Percentiles rank a stretch among this genome's conserved stretches.
These are phyloP conservation scores for Geranomyces variabilis DNA, from an alignment of 192 early-diverging fungal genomes.

Conservation along the genomic window DNA sequence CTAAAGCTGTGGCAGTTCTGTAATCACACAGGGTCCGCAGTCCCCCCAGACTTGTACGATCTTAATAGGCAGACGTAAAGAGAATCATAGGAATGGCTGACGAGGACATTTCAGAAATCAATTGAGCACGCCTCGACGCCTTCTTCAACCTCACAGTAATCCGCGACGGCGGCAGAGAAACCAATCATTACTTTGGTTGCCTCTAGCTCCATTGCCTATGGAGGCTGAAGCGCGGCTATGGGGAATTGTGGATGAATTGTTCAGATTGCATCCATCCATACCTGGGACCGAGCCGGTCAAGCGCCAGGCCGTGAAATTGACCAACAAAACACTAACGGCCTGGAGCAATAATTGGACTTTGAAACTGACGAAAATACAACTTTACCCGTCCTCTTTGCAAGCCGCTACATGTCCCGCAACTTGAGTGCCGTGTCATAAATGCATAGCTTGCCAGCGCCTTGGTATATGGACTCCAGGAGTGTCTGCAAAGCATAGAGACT, in stretches of 20 bases:
- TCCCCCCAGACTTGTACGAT: too few relatives aligned
- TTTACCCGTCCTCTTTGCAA: too few relatives aligned
- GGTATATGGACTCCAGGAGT: too few relatives aligned
- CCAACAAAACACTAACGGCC: conserved; percentile 13
- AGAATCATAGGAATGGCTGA: background rate
- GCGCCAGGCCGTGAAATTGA: conserved; percentile 1
- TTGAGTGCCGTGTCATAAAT: too few relatives aligned
- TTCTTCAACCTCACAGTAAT: conserved; percentile 1
- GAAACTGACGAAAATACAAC: too few relatives aligned
- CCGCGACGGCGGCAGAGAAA: conserved; percentile 6
- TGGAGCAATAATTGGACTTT: conserved; percentile 18
- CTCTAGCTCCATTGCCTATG: background rate
- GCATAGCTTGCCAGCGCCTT: too few relatives aligned
- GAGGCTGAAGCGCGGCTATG: background rate
- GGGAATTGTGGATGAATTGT: conserved; percentile 5
- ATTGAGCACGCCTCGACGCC: conserved; percentile 2
- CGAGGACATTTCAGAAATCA: conserved; percentile 8
- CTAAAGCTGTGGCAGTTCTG: too few relatives aligned
- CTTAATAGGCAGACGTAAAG: conserved; percentile 7
- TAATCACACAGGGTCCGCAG: too few relatives aligned
- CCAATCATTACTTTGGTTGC: conserved; percentile 12
- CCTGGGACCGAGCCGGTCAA: conserved; percentile 1
- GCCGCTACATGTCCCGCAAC: too few relatives aligned
- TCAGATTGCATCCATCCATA: background rate
- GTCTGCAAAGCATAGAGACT: too few relatives aligned